Evolutionary conservation across 1,139 yeast species (phyloP), one percentile per base, ranked within the genome.

Genomic region (Diutina neorugosa): DNA sequence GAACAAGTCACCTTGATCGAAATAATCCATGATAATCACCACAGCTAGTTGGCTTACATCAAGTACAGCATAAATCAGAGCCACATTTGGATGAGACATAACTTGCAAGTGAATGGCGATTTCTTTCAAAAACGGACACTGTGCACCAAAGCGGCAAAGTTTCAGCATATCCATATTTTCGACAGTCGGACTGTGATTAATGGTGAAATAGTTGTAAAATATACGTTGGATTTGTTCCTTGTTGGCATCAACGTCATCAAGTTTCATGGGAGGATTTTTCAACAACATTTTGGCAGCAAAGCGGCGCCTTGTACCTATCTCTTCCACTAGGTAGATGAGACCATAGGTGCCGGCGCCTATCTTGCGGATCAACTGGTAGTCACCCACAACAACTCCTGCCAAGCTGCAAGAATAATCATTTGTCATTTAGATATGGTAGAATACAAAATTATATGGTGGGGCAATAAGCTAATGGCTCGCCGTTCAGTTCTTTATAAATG

Each of bases 281-380:
- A 86, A 73, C 8, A 88, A 74, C 56, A 84, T 81, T 66, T 90
- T 90, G 57, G 91, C 81, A 2, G 96, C 96, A 61, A 74, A 82
- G 34, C 71, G 66, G 53, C 71, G 65, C 34, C 77, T 75, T 0
- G 84, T 76, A 52, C 60, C 61, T 16, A 74, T 59, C 63, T 87
- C 85, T 59, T 74, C 69, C 7, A 89, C 91, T 18, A 80, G 73
- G 68, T 86, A 89, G 14, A 90, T 95, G 34, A 86, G 74, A 2
- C 96, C 96, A 63, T 86, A 89, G 21, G 96, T 90, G 44, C 97
- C 96, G 1, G 94, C 80, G 16, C 97, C 96, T n/a, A 88, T 76
- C 57, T 82, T 80, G 54, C 69, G 69, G 53, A 75, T 63, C 44
- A 85, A 72, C 55, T 68, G 70, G 60, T 73, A 76, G 51, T 72